phyloP scores from a whole-genome alignment of 2,329 filamentous ascomycete genomes.

The Cercospora citrullina region DNA sequence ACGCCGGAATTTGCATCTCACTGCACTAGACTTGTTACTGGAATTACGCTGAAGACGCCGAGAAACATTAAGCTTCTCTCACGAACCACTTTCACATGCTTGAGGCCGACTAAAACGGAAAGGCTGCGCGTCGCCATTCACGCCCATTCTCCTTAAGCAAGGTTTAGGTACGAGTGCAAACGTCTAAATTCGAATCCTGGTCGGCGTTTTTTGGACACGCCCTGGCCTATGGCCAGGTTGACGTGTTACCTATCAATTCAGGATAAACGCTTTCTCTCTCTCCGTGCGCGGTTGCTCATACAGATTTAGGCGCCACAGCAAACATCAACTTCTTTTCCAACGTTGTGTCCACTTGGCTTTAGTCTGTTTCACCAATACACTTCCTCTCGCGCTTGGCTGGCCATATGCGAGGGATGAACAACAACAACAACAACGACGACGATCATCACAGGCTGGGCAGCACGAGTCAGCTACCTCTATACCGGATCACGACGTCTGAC shows the following conservation, averaged over 20 bases:
- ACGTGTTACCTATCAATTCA: not conserved
- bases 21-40: too few species aligned
- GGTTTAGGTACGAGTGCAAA: not conserved
- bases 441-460: not conserved
- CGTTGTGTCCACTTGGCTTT: not conserved
- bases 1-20: not conserved
- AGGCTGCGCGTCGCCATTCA: not conserved
- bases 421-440: not conserved
- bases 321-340: not conserved
- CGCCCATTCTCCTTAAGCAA: not conserved
- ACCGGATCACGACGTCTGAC: not conserved
- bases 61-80: not conserved
- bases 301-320: not conserved
- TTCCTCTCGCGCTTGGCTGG: not conserved
- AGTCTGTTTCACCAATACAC: not conserved
- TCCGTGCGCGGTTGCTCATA: not conserved
- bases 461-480: not conserved
- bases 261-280: not conserved
- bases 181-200: not conserved
- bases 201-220: not conserved
- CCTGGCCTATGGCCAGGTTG: not conserved
- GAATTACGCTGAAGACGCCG: not conserved
- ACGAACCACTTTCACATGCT: not conserved
- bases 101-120: not conserved
- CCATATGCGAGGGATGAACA: not conserved